Conservation (phyloP, 257 asterid genomes). For the Solanum etuberosum region DNA sequence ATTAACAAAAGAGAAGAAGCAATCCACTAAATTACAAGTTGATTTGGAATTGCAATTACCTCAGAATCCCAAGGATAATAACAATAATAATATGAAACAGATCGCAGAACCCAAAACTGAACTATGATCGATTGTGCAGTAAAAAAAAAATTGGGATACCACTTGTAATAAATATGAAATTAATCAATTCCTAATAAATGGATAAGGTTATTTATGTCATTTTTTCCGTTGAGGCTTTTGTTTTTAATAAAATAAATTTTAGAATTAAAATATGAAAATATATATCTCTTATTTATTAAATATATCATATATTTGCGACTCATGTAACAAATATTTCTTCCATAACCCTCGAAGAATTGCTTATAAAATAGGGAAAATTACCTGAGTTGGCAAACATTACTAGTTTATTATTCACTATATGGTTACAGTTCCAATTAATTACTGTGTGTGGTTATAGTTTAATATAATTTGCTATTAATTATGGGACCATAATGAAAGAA, state of each 20-base stretch:
- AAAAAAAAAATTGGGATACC: neutral
- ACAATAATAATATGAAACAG: neutral
- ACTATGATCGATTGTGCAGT: neutral
- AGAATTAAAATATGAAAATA: too few species aligned
- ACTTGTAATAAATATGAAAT: neutral
- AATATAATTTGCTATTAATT: too few species aligned
- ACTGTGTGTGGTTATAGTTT: too few species aligned
- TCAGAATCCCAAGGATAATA: neutral
- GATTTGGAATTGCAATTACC: constrained; percentile 6
- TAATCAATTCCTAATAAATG: neutral
- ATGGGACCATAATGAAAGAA: too few species aligned
- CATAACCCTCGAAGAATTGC: too few species aligned
- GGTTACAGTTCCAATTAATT: too few species aligned
- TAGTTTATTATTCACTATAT: too few species aligned
- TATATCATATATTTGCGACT: neutral
- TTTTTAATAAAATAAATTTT: too few species aligned
- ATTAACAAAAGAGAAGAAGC: neutral
- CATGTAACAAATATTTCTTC: too few species aligned
- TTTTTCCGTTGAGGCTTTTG: neutral
- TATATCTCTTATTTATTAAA: neutral
- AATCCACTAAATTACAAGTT: neutral
- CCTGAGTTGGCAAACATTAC: too few species aligned
- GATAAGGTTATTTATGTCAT: neutral
- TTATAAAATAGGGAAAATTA: too few species aligned
- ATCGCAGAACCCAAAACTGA: neutral